phyloP scores from a whole-genome alignment of 2,329 filamentous ascomycete genomes.

The Colletotrichum limetticola region DNA sequence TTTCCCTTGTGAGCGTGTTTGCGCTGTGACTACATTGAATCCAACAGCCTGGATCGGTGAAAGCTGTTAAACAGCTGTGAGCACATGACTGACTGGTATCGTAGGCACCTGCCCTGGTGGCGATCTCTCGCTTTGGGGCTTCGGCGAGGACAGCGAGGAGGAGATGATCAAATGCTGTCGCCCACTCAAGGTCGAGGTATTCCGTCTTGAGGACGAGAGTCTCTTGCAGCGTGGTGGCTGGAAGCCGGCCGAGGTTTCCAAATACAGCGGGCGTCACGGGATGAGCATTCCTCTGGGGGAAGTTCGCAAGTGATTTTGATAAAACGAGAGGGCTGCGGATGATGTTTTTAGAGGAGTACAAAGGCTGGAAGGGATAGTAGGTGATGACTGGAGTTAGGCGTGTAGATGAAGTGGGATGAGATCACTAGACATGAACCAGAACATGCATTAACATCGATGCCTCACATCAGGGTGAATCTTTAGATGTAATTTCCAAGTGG shows the following conservation, averaged over 20 bases:
- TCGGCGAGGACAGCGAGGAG: slow-evolving; percentile 73
- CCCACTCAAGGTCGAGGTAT: slow-evolving; percentile 80
- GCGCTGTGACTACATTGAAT: neutral
- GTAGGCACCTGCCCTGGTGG: slow-evolving; percentile 80
- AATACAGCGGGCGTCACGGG: slow-evolving; percentile 75
- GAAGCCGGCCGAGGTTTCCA: slow-evolving; percentile 68
- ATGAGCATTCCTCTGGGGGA: slow-evolving; percentile 51
- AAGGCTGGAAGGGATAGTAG: neutral
- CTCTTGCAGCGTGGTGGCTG: slow-evolving; percentile 67
- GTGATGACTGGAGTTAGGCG: neutral
- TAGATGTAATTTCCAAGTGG: too few relatives aligned
- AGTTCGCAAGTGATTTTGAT: slow-evolving; percentile 1
- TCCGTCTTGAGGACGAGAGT: slow-evolving; percentile 64
- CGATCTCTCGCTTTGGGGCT: slow-evolving; percentile 85
- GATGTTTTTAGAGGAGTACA: neutral
- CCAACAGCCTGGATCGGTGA: neutral
- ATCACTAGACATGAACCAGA: neutral
- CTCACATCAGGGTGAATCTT: neutral
- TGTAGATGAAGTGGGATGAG: neutral
- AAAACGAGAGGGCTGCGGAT: too few relatives aligned
- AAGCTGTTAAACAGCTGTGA: neutral
- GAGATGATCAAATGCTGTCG: slow-evolving; percentile 78
- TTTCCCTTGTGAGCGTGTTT: neutral
- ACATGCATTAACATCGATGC: neutral
- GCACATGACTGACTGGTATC: neutral